These are phyloP conservation scores for Medicago ruthenica DNA, from an alignment of 306 rosid species.

Conservation along the genomic window DNA sequence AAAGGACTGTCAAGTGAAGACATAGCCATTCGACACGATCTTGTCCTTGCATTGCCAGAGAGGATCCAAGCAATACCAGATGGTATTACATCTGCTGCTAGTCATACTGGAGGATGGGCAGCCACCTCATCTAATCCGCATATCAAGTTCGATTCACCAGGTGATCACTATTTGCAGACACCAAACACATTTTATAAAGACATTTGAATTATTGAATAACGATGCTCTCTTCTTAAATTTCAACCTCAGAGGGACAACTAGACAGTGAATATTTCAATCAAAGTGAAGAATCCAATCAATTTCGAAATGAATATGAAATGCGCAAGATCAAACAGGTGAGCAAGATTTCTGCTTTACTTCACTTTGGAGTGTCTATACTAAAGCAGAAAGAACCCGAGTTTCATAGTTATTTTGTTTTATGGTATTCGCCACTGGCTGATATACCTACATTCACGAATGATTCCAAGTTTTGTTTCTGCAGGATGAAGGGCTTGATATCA, in stretches of 20 bases:
- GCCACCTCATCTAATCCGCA: constrained; percentile 54
- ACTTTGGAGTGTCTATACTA: constrained; percentile 13
- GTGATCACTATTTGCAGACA: constrained; percentile 42
- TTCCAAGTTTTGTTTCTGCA: constrained; percentile 41
- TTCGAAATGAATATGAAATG: constrained; percentile 80
- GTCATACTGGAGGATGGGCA: constrained; percentile 57
- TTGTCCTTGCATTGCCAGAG: constrained; percentile 69
- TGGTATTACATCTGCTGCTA: constrained; percentile 57
- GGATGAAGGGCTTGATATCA: constrained; percentile 91
- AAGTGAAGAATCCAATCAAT: constrained; percentile 76
- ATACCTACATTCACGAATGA: constrained; percentile 31
- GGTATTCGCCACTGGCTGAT: constrained; percentile 9
- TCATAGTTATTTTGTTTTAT: constrained; percentile 23
- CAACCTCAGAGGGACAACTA: constrained; percentile 51
- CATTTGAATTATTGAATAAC: constrained; percentile 17
- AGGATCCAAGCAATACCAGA: constrained; percentile 87
- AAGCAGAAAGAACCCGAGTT: constrained; percentile 8
- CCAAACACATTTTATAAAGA: background rate
- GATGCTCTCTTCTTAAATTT: constrained; percentile 23
- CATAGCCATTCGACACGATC: constrained; percentile 59
- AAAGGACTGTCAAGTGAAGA: constrained; percentile 82
- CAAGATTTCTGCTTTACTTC: constrained; percentile 43
- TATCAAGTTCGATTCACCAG: constrained; percentile 71
- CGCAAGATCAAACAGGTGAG: constrained; percentile 85
- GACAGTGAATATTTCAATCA: constrained; percentile 63